These are phyloP conservation scores for Acanthamoeba divionensis DNA, from an alignment of 208 protist species.

Conservation along the genomic window DNA sequence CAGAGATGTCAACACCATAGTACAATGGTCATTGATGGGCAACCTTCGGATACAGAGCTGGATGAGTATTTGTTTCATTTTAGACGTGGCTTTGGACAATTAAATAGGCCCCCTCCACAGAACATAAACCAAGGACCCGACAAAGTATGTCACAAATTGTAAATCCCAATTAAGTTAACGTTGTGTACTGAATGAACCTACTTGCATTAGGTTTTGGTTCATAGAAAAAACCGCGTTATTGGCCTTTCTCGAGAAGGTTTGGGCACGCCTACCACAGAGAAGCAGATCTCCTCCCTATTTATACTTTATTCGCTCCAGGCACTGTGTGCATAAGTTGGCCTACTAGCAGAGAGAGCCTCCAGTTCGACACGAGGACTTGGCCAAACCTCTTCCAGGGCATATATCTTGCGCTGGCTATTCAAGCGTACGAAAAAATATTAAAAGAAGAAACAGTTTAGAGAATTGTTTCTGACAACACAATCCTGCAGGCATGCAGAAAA, in stretches of 20 bases:
- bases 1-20: constrained; percentile 26
- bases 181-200: background rate
- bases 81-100: constrained; percentile 4
- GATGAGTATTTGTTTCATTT: constrained; percentile 37
- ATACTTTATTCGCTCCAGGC: background rate
- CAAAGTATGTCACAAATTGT: background rate
- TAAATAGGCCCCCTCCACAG: background rate
- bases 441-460: background rate
- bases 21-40: background rate
- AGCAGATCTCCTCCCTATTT: background rate
- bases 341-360: background rate
- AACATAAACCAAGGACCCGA: background rate
- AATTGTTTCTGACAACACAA: background rate
- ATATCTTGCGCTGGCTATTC: background rate
- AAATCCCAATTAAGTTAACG: background rate
- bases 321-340: constrained; percentile 41
- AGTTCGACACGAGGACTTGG: constrained; percentile 4
- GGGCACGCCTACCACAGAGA: background rate
- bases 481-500: background rate
- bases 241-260: constrained; percentile 25
- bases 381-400: constrained; percentile 48
- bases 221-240: constrained; percentile 18
- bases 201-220: background rate
- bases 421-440: background rate
- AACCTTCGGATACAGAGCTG: background rate